Evolutionary conservation across 2,329 filamentous ascomycete genomes (phyloP), one percentile per base, ranked within the genome.

Genomic region (Ceratocystis eucalypticola): DNA sequence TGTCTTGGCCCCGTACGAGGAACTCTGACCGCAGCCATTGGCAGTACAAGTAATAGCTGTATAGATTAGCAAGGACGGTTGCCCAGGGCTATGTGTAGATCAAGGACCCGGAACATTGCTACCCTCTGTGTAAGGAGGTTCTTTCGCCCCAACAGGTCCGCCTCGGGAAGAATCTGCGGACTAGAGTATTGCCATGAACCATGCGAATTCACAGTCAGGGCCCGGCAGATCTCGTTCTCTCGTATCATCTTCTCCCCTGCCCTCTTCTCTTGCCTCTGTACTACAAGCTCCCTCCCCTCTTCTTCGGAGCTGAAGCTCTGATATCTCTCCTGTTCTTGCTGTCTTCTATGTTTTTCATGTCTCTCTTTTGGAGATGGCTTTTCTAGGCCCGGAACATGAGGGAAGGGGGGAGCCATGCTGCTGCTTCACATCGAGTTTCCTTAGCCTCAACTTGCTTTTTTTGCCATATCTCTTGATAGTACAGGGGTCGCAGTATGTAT

Each of bases 311-410:
- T 59, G 53, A 59, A 37, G 12, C 25, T 33, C 15, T 59, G n/a
- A 33, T 59, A 59, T 59, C n/a, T 59, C 53, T 59, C 53, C 53
- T 59, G 53, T 59, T 59, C 53, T 59, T 59, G 25, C 53, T 59
- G 25, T 59, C 8, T 59, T 33, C 33, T 8, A 7, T 30, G 2
- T 12, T 59, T 7, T 3, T 17, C 28, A 59, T 17, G 53, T 37
- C 33, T 37, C 33, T 37, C 2, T 37, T 37, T 37, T 17, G 2
- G 28, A 30, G 2, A 25, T 33, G 25, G 53, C 28, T 8, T 37
- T 37, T 12, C 33, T 12, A 37, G 22, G 28, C 53, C 33, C 53
- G 53, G 53, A 59, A 57, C 46, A 20, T 50, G 20, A 53, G 20
- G 6, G 28, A 33, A 50, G 12, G 22, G n/a, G 53, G 22, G 28